Percentiles rank a stretch among this genome's conserved stretches.
phyloP scores from a whole-genome alignment of 2,329 filamentous ascomycete genomes.

The Sporothrix euskadiensis region DNA sequence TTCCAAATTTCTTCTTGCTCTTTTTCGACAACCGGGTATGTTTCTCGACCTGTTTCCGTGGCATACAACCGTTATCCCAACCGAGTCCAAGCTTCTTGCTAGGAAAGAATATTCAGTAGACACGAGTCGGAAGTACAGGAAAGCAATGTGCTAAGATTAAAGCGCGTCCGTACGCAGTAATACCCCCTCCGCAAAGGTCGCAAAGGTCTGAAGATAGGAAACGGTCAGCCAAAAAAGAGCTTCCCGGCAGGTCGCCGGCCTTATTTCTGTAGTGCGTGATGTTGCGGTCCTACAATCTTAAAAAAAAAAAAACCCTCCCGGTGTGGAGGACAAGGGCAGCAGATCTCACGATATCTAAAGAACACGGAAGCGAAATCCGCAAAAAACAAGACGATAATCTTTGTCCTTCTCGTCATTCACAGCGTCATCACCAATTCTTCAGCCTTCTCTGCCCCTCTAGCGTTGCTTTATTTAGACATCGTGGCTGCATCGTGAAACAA shows the following conservation, averaged over 20 bases:
- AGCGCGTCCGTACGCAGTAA: neutral
- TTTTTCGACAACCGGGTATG: neutral
- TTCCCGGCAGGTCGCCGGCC: neutral
- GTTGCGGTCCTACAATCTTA: constrained; percentile 7
- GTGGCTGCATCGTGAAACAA: constrained; percentile 22
- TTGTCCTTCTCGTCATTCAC: neutral
- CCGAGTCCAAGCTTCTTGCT: neutral
- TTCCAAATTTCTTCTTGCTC: neutral
- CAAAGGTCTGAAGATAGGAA: neutral
- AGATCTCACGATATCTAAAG: neutral
- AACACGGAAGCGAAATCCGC: neutral
- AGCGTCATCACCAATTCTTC: neutral
- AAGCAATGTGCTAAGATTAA: neutral
- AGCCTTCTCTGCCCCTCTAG: neutral
- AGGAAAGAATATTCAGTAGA: neutral
- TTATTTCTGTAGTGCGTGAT: neutral
- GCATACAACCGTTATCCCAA: neutral
- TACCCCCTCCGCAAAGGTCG: too few species aligned
- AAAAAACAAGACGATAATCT: neutral
- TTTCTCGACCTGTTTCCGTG: neutral
- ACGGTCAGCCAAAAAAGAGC: neutral
- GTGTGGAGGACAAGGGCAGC: neutral
- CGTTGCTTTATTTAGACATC: constrained; percentile 25
- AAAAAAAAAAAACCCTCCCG: neutral
- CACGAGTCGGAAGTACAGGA: neutral